Conservation (phyloP, 1,284 basidiomycete species). For the Earliella scabrosa region DNA sequence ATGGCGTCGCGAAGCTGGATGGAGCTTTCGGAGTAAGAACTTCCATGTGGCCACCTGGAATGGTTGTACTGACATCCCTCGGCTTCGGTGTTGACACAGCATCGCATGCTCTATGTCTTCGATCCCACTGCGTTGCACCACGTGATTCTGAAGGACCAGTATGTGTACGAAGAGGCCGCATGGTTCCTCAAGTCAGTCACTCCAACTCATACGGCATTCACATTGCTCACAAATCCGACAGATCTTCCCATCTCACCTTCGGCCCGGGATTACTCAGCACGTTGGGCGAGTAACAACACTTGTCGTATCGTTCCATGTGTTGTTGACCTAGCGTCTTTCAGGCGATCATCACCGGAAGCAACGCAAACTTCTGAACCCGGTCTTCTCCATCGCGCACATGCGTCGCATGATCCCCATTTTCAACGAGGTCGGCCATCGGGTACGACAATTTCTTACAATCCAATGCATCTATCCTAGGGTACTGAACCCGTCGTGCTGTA, state of each 20-base stretch:
- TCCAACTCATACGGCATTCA: background rate
- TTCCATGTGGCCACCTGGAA: too few relatives aligned
- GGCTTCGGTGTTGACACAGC: background rate
- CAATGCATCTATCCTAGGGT: background rate
- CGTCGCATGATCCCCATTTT: conserved; percentile 15
- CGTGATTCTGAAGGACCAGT: conserved; percentile 25
- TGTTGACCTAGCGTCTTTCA: background rate
- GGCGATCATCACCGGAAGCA: conserved; percentile 14
- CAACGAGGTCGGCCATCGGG: conserved; percentile 9
- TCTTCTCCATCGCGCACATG: conserved; percentile 15
- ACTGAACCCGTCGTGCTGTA: background rate
- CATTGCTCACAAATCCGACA: background rate
- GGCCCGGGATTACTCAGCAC: conserved; percentile 16
- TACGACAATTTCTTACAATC: background rate
- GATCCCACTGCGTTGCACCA: conserved; percentile 20
- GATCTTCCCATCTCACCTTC: conserved; percentile 9
- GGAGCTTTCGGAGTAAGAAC: conserved; percentile 14
- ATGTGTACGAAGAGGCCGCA: conserved; percentile 16
- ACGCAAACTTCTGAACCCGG: conserved; percentile 14
- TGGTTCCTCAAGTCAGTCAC: conserved; percentile 17
- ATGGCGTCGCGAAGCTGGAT: conserved; percentile 8
- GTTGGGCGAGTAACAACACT: conserved; percentile 3
- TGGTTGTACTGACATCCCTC: too few relatives aligned
- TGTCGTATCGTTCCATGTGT: too few relatives aligned
- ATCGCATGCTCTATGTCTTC: conserved; percentile 21